Evolutionary conservation across 768 basidiomycete species (phyloP), one percentile per base, ranked within the genome.

Genomic region (Hortiboletus flavorubellus): DNA sequence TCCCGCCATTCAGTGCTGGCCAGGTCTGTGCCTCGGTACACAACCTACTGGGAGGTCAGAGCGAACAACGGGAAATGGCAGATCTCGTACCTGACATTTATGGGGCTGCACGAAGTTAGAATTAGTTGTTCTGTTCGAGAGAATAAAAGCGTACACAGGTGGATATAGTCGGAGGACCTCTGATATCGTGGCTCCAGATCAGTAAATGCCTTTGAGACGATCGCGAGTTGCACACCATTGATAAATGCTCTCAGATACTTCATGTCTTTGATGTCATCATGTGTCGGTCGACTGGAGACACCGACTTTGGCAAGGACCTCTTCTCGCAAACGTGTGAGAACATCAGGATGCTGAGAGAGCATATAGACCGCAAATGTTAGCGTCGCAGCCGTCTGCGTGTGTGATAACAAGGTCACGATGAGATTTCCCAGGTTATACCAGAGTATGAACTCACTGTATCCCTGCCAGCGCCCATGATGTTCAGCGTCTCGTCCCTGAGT

Each of bases 211-310:
- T 9, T 14, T 3, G n/a, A 26, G 26, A 41, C 14, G 15, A 33
- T 40, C 31, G 21, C 9, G 44, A 40, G 11, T 42, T 4, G 47
- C 71, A 12, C 21, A 84, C 84, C 84, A 56, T 87, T 86, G 46
- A 87, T 78, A 23, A 87, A 81, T 1, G 85, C 86, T 26, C 82
- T 73, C 14, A 86, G 66, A 58, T 80, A 86, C 64, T 81, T 85
- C 81, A 86, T 82, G 5, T 81, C 80, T 30, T 73, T 73, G 59
- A 87, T 78, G 57, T 84, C 80, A 42, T 82, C 80, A 49, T 78
- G 78, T 3, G 77, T 77, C 4, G 84, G 86, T 10, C 76, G 71
- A 1, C 74, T 72, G 1, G 71, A 72, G 1, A 71, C 64, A 0
- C 85, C 84, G 8, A 87, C 75, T 38, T 77, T 77, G 33, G 66